Evolutionary conservation across 495 filamentous ascomycete species (phyloP).

Genomic region (Hypoxylon rickii): DNA sequence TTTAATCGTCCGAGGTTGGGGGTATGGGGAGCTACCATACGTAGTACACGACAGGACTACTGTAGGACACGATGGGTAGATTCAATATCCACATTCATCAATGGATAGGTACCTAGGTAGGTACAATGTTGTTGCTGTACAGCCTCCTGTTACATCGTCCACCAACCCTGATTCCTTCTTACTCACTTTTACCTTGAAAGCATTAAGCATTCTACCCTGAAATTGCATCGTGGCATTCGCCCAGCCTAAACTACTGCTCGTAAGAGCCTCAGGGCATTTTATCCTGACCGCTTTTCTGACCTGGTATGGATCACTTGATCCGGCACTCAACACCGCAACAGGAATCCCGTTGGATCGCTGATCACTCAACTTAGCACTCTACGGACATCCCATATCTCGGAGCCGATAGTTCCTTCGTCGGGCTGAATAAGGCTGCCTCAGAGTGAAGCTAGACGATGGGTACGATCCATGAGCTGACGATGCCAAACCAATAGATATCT

Average conservation of each 20-base stretch:
- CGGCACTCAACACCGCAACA: too few species aligned
- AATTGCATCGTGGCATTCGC: slow-evolving; percentile 30
- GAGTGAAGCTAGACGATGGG: neutral
- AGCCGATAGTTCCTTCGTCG: slow-evolving; percentile 1
- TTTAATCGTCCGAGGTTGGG: neutral
- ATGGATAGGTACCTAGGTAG: too few species aligned
- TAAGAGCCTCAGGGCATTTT: slow-evolving; percentile 24
- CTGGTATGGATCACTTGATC: neutral
- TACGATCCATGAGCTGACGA: neutral
- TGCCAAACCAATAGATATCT: slow-evolving; percentile 15
- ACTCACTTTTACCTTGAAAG: neutral
- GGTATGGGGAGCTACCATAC: too few species aligned
- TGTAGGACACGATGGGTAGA: too few species aligned
- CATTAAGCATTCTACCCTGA: slow-evolving; percentile 18
- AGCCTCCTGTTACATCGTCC: neutral
- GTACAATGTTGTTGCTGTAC: neutral
- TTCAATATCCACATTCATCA: too few species aligned
- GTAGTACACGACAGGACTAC: too few species aligned
- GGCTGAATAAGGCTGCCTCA: neutral
- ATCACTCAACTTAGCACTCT: neutral
- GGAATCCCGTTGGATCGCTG: neutral
- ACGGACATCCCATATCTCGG: neutral
- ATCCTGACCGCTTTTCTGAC: slow-evolving; percentile 27
- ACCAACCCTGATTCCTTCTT: neutral
- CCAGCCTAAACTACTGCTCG: slow-evolving; percentile 1